phyloP scores from a whole-genome alignment of 164 flowering plant species.

The Akebia trifoliata region DNA sequence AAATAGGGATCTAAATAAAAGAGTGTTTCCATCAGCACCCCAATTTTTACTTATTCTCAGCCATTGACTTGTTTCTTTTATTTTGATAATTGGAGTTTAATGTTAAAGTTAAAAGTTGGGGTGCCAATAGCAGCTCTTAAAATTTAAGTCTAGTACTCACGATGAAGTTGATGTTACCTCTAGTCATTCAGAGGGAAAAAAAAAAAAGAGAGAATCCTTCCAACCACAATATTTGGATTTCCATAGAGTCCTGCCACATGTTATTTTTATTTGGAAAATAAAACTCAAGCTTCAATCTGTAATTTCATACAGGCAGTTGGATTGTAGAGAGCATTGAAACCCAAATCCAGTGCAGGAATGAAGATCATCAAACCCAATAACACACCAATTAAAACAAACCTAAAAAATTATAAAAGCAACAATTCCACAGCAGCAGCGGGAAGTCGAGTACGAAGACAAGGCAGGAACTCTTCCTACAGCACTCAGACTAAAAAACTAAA shows the following conservation, averaged over 20 bases:
- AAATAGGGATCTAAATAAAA: too few species aligned
- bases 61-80: too few species aligned
- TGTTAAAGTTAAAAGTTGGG: too few species aligned
- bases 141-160: too few species aligned
- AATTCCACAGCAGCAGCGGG: not conserved
- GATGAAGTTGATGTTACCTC: too few species aligned
- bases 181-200: too few species aligned
- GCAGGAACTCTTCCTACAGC: not conserved
- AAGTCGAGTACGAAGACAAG: not conserved
- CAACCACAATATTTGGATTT: not conserved
- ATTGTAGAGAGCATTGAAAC: not conserved
- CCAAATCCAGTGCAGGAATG: conserved; percentile 1
- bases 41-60: too few species aligned
- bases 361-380: not conserved
- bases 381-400: not conserved
- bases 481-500: not conserved
- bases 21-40: too few species aligned
- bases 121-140: too few species aligned
- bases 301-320: conserved; percentile 1
- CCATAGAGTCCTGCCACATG: not conserved
- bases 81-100: too few species aligned
- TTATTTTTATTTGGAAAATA: conserved; percentile 7
- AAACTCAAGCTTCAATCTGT: conserved; percentile 4
- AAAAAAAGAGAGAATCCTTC: not conserved
- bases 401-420: conserved; percentile 3